Evolutionary conservation across 2,329 filamentous ascomycete genomes (phyloP), one percentile per base, ranked within the genome.

Genomic region (Parastagonospora avenae): DNA sequence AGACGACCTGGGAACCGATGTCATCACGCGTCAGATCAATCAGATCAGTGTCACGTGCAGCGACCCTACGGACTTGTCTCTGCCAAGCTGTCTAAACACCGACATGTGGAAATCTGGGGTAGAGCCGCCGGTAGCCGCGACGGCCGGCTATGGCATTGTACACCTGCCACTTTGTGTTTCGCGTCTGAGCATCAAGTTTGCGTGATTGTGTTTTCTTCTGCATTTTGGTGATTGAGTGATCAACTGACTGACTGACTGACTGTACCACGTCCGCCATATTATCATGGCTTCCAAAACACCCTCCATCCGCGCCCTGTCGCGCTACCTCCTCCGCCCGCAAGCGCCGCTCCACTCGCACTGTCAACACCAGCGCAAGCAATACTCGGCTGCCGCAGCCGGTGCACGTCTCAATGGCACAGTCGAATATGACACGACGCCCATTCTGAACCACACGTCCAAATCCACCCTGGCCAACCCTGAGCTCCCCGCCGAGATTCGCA

Each of bases 401-500:
- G 82, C 83, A 50, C 81, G 82, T 60, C 84, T 99, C 48, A 99
- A 99, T 74, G 76, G 91, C 41, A 90, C 92, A 6, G 85, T 91
- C 62, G 92, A 97, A 79, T 99, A 94, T 76, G 85, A 87, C 54
- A 86, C 88, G 12, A 95, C 89, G 1, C 83, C 91, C 11, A 77
- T 97, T 35, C 83, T 99, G 27, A 84, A 91, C 50, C 94, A 97
- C 71, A 89, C 85, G 19, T 82, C 92, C 2, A 86, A 90, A 59
- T 78, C 85, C 1, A 85, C 91, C 7, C 82, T 95, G 14, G 76
- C 80, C 41, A 88, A 88, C 67, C 79, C 84, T 4, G 91, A 96
- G 67, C 84, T 97, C 4, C 81, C 90, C 0, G 70, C 79, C 29
- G 80, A 86, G 15, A 80, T 85, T 28, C 84, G 82, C 59, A 85